Base-by-base conservation (phyloP, 2,329 filamentous ascomycete species). In the Penicillium sp. region DNA sequence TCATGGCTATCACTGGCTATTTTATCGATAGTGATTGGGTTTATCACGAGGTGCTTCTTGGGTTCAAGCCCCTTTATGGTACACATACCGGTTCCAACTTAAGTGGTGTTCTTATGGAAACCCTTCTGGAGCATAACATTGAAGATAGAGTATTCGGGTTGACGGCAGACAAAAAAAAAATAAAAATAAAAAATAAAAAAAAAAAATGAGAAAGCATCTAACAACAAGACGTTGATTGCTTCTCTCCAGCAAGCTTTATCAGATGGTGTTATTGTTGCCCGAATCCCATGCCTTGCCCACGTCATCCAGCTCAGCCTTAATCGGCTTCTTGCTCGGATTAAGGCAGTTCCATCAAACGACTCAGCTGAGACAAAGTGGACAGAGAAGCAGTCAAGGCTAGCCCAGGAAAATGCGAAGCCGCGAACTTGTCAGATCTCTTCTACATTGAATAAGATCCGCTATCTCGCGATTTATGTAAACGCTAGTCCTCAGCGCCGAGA, bases 191-290 rank as follows among this genome's bases (percentile, higher is more conserved):
- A n/a, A n/a, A n/a, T n/a, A n/a, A n/a, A 23, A 3, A 18, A 52
- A 23, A 54, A 45, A 1, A 57, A 51, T 38, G 24, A 57, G 31
- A 54, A 54, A 23, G 48, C 51, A 23, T 57, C 45, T 5, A 57
- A 57, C 38, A 54, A 57, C 23, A 13, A 9, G 13, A 54, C 51
- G 8, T 16, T 57, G 7, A n/a, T 54, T n/a, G 6, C 2, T 18
- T 46, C 15, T 13, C 8, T 53, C 6, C 6, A 53, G 13, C 28
- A 49, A 6, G 23, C 46, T 10, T 4, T 53, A 26, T 18, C 29
- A 29, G 26, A 24, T 6, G 10, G 18, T 34, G 48, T 9, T 16
- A 15, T 23, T 10, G 16, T 57, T 41, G 41, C 52, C 12, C n/a
- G 42, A 9, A 42, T 52, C 13, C 51, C 29, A 33, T 57, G 29